Evolutionary conservation across 83 land plant species (phyloP).

Genomic region (Picea mariana): DNA sequence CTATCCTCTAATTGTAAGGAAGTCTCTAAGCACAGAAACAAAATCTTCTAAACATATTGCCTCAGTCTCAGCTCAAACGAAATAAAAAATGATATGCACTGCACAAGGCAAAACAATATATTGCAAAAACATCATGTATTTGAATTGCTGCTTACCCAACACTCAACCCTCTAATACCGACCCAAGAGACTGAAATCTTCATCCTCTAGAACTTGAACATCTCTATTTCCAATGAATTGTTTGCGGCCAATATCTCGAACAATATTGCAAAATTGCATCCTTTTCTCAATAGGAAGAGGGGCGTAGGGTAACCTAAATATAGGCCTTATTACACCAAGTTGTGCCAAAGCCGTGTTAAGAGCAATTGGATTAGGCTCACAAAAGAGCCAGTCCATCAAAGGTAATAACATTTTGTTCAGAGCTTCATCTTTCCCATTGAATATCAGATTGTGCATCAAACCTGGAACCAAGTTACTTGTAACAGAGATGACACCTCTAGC

Average conservation of each 20-base stretch:
- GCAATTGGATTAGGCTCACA: slow-evolving; percentile 93
- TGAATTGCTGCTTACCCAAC: too few species aligned
- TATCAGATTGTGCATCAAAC: slow-evolving; percentile 72
- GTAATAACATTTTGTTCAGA: slow-evolving; percentile 66
- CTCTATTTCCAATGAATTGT: slow-evolving; percentile 82
- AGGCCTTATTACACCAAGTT: slow-evolving; percentile 86
- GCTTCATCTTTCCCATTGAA: slow-evolving; percentile 58
- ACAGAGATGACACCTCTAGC: slow-evolving; percentile 95
- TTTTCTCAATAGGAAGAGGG: slow-evolving; percentile 62
- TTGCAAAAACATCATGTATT: too few species aligned
- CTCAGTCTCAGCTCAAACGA: too few species aligned
- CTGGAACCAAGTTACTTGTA: slow-evolving; percentile 85
- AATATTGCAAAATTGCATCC: slow-evolving; percentile 78
- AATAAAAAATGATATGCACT: too few species aligned
- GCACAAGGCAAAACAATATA: too few species aligned
- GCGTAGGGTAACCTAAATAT: slow-evolving; percentile 88
- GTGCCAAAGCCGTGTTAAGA: slow-evolving; percentile 92
- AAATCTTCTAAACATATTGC: too few species aligned
- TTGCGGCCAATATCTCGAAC: slow-evolving; percentile 80
- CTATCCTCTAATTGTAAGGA: too few species aligned
- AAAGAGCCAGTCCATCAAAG: slow-evolving; percentile 88
- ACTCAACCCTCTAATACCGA: slow-evolving; percentile 39
- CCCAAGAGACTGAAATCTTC: slow-evolving; percentile 77
- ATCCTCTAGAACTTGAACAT: slow-evolving; percentile 75
- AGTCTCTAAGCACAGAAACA: too few species aligned